A percentile compares a stretch with the other conserved stretches of the same genome.
phyloP scores from a whole-genome alignment of 75 land plant genomes.

The Picea glauca region DNA sequence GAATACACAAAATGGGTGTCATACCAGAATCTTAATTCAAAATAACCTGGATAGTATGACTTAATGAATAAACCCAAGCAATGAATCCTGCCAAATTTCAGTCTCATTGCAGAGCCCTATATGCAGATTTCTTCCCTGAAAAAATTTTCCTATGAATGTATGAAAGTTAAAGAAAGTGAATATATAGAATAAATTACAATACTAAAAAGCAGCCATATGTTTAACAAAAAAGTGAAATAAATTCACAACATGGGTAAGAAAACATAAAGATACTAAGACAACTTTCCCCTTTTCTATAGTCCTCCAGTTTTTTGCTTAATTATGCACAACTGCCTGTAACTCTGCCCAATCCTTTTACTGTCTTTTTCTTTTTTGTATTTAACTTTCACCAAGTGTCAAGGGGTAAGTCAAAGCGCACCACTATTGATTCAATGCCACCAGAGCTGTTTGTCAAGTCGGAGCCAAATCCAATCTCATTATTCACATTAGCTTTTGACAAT shows the following conservation, averaged over 20 bases:
- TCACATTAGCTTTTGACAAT: conserved; percentile 30
- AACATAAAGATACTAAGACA: too few species aligned
- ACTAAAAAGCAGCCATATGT: background rate
- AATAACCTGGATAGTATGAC: too few species aligned
- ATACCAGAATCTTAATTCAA: background rate
- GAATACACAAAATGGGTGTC: too few species aligned
- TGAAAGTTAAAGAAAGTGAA: background rate
- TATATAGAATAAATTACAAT: background rate
- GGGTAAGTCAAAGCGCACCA: background rate
- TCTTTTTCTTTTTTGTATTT: background rate
- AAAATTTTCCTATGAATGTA: background rate
- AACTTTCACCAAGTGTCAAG: background rate
- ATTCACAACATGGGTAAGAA: too few species aligned
- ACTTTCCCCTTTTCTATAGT: too few species aligned
- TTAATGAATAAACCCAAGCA: background rate
- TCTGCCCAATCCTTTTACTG: background rate
- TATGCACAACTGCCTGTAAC: background rate
- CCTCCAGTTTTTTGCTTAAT: background rate
- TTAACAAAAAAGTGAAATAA: too few species aligned
- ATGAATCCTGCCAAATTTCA: background rate
- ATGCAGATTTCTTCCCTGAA: too few species aligned
- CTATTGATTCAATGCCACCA: conserved; percentile 7
- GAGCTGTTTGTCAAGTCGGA: conserved; percentile 7
- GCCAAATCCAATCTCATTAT: conserved; percentile 36
- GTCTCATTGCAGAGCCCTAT: background rate